Evolutionary conservation across 768 basidiomycete genomes (phyloP), one percentile per base, ranked within the genome.

Genomic region (Phylloporus scabripes): DNA sequence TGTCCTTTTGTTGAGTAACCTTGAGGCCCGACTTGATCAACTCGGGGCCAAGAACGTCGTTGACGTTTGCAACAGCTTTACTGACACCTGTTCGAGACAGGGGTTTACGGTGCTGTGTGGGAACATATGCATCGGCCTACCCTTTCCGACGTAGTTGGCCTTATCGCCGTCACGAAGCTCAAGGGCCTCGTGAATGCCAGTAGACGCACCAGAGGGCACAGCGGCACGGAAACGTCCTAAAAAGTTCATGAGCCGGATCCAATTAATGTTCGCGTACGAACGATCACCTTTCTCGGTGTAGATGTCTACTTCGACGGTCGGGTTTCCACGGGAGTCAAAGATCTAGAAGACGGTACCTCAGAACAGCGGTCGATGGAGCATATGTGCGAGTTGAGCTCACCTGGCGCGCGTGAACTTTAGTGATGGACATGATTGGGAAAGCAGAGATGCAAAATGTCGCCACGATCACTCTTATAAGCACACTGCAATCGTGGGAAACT

Each of bases 291-390:
- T 92, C 36, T 65, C 79, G 53, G 94, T 97, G 80, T 79, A 67
- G 63, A 94, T 74, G 68, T 94, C 91, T 67, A 92, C 91, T 74
- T 92, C 93, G 66, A 96, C 91, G 63, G 93, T 95, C 62, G 90
- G 92, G 80, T 97, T 93, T 61, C 93, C 94, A 66, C 95, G 92
- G 66, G 93, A 97, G 80, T 98, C 95, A 70, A 96, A 98, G 83
- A 98, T 95, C 95, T 97, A 63, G 1, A 23, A 21, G 38, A 52
- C 53, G 47, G 18, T 1, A 29, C 49, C 42, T 70, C 54, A 55
- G 48, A 33, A 38, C 32, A 36, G 23, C 7, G 40, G 31, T 37
- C 7, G 17, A 33, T 43, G 37, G 29, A 26, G 50, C 32, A 46
- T 36, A 52, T 38, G 37, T 49, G 12, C 31, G 31, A 46, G 29